Evolutionary conservation across 2,329 filamentous ascomycete species (phyloP).

Genomic region (Clonostachys sp.): DNA sequence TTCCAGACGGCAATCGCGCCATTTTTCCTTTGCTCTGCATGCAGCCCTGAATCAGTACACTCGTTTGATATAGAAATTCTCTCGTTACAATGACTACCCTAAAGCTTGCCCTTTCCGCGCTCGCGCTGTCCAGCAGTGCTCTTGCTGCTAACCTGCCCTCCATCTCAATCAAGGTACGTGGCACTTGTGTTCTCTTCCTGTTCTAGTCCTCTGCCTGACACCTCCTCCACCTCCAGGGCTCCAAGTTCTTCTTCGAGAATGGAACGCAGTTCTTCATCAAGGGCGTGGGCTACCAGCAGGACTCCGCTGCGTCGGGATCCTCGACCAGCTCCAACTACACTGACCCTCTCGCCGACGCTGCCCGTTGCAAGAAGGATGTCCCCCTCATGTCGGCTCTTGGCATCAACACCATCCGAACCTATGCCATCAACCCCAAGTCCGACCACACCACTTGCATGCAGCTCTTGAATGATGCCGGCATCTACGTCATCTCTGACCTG

Average conservation of each 20-base stretch:
- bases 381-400: constrained; percentile 72
- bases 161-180: constrained; percentile 63
- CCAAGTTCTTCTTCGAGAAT: constrained; percentile 86
- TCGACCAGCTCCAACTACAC: constrained; percentile 52
- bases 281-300: constrained; percentile 93
- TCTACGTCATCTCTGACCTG: constrained; percentile 93
- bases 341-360: constrained; percentile 75
- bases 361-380: constrained; percentile 77
- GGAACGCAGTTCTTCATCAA: constrained; percentile 71
- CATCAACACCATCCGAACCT: constrained; percentile 93
- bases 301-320: constrained; percentile 52
- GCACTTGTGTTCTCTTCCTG: neutral
- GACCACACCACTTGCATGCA: constrained; percentile 85
- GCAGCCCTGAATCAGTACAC: no score
- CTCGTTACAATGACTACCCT: constrained; percentile 12
- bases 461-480: constrained; percentile 75
- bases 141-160: constrained; percentile 41
- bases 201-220: neutral
- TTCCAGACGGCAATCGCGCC: no score
- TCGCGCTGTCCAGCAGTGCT: constrained; percentile 34
- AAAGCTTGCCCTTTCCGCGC: constrained; percentile 24
- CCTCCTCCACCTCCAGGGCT: constrained; percentile 42
- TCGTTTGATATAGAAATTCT: no score
- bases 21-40: no score
- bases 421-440: constrained; percentile 77